Evolutionary conservation across 331 rosid genomes (phyloP), one percentile per base, ranked within the genome.

Genomic region (Prunus yedoensis): DNA sequence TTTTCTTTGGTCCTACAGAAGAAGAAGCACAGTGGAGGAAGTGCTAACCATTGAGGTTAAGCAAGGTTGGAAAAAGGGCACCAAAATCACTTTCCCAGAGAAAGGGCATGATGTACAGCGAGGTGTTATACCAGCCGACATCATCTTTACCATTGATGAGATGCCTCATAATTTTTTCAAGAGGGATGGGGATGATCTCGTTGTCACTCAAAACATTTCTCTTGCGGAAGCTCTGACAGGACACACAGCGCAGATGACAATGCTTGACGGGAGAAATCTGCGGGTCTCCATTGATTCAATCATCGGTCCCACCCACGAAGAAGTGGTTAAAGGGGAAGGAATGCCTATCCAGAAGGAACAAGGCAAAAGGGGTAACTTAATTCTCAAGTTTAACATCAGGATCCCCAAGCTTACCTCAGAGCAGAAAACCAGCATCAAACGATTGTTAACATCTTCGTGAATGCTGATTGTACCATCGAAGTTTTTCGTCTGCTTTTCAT

Each of bases 1-100:
- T 8, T 7, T 60, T 2, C 16, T 61, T 27, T 13, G 16, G 18
- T 1, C 15, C 11, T 18, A 46, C 68, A 63, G 68, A 63, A 63
- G 68, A 63, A 63, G 27, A 18, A 63, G 25, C 61, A 83, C 91
- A 5, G 90, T 89, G 71, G 96, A 94, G 87, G 97, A 90, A 82
- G 89, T 92, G 68, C 86, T 94, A 32, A 85, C 91, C 15, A 89
- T 92, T 2, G 96, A 92, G 86, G 86, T 94, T 83, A 92, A 89
- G 85, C 96, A 89, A 8, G 95, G 98, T 50, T 91, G 98, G 98
- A 94, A 91, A 87, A 91, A 90, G 61, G 97, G 97, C 62, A 94
- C 97, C 10, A 90, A 92, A 68, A 85, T 94, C 73, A 90, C 96
- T 52, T 94, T 90, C 25, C 99, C 85, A 1, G 96, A 90, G 87